phyloP scores from a whole-genome alignment of 441 rosid species.

The Bruguiera hainesii region DNA sequence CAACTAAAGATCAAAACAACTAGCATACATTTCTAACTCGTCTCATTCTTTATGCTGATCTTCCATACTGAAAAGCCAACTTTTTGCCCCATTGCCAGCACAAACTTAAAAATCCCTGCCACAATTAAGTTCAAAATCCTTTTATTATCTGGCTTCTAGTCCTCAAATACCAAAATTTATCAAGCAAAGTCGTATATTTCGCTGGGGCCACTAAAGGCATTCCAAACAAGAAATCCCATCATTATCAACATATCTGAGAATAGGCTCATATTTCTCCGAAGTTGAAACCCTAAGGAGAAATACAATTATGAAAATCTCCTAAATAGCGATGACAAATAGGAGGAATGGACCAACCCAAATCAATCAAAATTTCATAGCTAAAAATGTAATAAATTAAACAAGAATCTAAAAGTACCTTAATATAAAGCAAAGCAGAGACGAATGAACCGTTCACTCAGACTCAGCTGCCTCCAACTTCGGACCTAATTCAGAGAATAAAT shows the following conservation, averaged over 20 bases:
- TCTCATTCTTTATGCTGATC: background rate
- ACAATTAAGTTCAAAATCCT: background rate
- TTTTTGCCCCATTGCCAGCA: background rate
- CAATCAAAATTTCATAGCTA: background rate
- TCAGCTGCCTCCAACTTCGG: constrained; percentile 29
- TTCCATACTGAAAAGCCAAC: background rate
- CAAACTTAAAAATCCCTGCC: background rate
- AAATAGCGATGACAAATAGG: no score
- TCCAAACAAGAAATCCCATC: no score
- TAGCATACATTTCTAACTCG: background rate
- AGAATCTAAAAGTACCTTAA: constrained; percentile 2
- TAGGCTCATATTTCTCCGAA: background rate
- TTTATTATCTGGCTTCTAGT: background rate
- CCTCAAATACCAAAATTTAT: background rate
- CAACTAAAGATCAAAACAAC: no score
- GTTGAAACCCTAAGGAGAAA: no score
- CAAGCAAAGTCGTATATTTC: background rate
- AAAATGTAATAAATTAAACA: background rate
- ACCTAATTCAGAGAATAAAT: constrained; percentile 16
- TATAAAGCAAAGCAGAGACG: background rate
- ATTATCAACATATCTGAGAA: background rate
- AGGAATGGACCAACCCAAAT: no score
- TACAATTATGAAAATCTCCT: no score
- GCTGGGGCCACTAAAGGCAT: no score
- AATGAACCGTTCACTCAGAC: constrained; percentile 14